A percentile compares a stretch with the other conserved stretches of the same genome.
phyloP scores from a whole-genome alignment of 2,329 filamentous ascomycete genomes.

The Arthrocladium fulminans region DNA sequence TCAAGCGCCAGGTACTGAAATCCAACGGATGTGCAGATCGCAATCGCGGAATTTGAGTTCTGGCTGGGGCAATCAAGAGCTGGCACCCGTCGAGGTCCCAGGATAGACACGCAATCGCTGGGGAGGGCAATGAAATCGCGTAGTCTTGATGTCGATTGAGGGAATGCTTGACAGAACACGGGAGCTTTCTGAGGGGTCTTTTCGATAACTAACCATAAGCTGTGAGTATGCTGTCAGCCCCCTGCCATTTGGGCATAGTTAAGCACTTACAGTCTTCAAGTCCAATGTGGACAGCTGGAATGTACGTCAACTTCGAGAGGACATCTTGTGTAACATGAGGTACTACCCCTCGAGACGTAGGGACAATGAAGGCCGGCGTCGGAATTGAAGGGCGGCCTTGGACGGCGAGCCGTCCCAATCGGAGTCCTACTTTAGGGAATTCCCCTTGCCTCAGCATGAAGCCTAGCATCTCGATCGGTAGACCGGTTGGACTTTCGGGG shows the following conservation, averaged over 20 bases:
- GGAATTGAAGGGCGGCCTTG: slow-evolving; percentile 56
- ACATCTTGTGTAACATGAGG: slow-evolving; percentile 88
- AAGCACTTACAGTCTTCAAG: slow-evolving; percentile 77
- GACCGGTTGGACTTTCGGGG: slow-evolving; percentile 8
- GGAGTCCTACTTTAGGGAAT: slow-evolving; percentile 39
- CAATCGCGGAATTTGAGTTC: slow-evolving; percentile 62
- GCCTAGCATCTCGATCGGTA: slow-evolving; percentile 29
- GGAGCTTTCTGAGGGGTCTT: slow-evolving; percentile 41
- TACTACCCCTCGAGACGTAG: slow-evolving; percentile 73
- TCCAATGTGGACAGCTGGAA: slow-evolving; percentile 67
- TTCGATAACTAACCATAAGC: slow-evolving; percentile 51
- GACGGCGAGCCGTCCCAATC: slow-evolving; percentile 60
- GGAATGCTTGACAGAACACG: slow-evolving; percentile 42
- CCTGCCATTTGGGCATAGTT: slow-evolving; percentile 3
- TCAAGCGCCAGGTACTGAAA: slow-evolving; percentile 62
- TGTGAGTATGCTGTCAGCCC: slow-evolving; percentile 33
- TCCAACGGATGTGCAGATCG: slow-evolving; percentile 77
- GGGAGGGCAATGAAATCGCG: slow-evolving; percentile 70
- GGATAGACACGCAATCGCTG: slow-evolving; percentile 54
- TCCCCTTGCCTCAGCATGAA: slow-evolving; percentile 31
- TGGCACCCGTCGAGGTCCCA: slow-evolving; percentile 70
- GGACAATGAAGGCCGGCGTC: slow-evolving; percentile 73
- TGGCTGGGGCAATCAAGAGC: slow-evolving; percentile 60
- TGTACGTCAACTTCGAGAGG: slow-evolving; percentile 53
- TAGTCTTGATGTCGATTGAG: slow-evolving; percentile 48